Percentiles rank a stretch among this genome's conserved stretches.
phyloP scores from a whole-genome alignment of 495 filamentous ascomycete species.

The Friedmanniomyces endolithicus region DNA sequence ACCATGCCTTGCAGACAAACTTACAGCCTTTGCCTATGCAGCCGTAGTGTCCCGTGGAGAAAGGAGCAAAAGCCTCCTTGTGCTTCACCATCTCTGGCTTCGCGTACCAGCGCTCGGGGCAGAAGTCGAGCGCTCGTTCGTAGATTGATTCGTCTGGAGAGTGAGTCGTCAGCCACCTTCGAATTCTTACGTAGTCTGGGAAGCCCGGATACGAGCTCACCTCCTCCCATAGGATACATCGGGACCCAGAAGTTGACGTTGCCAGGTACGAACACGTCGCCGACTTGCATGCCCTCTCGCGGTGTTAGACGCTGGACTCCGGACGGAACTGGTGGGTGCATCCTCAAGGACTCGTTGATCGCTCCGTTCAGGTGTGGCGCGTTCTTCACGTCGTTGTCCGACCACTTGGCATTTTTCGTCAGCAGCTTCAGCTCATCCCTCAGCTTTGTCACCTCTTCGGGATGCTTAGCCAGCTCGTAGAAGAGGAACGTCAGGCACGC shows the following conservation, averaged over 20 bases:
- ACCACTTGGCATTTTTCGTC: slow-evolving; percentile 6
- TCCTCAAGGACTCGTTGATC: slow-evolving; percentile 44
- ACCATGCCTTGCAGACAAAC: too few species aligned
- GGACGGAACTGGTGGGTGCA: slow-evolving; percentile 40
- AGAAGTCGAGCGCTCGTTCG: slow-evolving; percentile 32
- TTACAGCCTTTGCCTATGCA: slow-evolving; percentile 39
- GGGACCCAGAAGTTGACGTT: slow-evolving; percentile 33
- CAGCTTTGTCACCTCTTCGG: slow-evolving; percentile 11
- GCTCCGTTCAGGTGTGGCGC: slow-evolving; percentile 35
- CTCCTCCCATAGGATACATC: slow-evolving; percentile 35
- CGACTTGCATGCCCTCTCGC: slow-evolving; percentile 36
- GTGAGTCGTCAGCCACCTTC: neutral
- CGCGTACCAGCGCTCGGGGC: slow-evolving; percentile 45
- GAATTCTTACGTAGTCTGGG: neutral
- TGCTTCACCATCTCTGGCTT: slow-evolving; percentile 35
- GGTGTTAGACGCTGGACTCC: slow-evolving; percentile 36
- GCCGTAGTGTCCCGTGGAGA: slow-evolving; percentile 31
- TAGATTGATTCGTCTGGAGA: slow-evolving; percentile 29
- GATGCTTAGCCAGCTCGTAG: slow-evolving; percentile 20
- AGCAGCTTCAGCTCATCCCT: slow-evolving; percentile 17
- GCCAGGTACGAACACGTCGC: slow-evolving; percentile 36
- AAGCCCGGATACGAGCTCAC: slow-evolving; percentile 14
- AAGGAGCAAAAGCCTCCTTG: slow-evolving; percentile 40
- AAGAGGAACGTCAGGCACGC: slow-evolving; percentile 18
- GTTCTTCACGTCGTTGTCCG: slow-evolving; percentile 15